A percentile compares a stretch with the other conserved stretches of the same genome.
Evolutionary conservation across 305 asterid species (phyloP).

Genomic region (Stenogyne calaminthoides): DNA sequence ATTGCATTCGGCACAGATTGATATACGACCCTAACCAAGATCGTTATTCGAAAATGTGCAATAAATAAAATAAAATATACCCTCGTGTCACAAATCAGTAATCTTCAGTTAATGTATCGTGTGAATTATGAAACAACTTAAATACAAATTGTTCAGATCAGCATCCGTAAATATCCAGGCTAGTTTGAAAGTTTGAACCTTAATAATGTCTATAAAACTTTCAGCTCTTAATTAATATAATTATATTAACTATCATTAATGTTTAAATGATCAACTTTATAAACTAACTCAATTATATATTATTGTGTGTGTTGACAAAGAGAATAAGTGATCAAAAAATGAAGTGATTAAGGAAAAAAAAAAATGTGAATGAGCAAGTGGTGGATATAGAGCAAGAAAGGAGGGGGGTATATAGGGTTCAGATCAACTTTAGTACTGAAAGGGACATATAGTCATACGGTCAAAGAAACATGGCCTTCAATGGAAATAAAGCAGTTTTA

Average conservation of each 20-base stretch:
- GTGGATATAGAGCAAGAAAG: background rate
- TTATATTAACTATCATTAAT: background rate
- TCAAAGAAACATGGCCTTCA: constrained; percentile 59
- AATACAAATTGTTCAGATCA: background rate
- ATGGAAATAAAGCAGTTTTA: constrained; percentile 54
- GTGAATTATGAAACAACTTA: background rate
- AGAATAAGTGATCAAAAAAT: background rate
- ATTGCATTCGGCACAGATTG: background rate
- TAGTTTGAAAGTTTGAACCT: constrained; percentile 13
- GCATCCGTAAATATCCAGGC: constrained; percentile 14
- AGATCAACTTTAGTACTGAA: constrained; percentile 39
- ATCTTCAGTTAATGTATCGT: background rate
- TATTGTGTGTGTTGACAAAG: background rate
- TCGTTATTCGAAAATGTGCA: background rate
- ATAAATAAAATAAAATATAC: background rate
- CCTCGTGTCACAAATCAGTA: background rate
- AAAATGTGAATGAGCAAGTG: background rate
- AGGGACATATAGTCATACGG: constrained; percentile 40
- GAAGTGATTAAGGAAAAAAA: background rate
- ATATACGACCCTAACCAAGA: background rate
- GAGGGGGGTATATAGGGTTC: constrained; percentile 18
- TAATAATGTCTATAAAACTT: too few relatives aligned
- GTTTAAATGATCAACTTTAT: background rate
- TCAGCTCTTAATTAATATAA: too few relatives aligned
- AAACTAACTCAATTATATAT: background rate